phyloP scores from a whole-genome alignment of 2,329 filamentous ascomycete genomes.

The Fusarium sp. region DNA sequence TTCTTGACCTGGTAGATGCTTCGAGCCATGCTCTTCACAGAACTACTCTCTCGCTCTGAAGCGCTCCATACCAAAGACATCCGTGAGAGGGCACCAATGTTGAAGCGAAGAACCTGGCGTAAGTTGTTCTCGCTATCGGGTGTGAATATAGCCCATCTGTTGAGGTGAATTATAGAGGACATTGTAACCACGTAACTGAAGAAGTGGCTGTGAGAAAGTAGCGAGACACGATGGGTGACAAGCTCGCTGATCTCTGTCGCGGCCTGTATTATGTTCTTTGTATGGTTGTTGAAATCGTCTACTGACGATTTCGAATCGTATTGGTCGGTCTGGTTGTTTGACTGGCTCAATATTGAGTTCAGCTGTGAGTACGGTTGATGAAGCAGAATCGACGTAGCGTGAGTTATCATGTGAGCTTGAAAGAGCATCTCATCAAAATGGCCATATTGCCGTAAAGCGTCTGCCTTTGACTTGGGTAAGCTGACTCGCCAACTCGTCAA shows the following conservation, averaged over 20 bases:
- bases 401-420: constrained; percentile 84
- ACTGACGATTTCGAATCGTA: constrained; percentile 62
- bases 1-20: constrained; percentile 74
- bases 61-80: constrained; percentile 78
- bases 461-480: constrained; percentile 76
- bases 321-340: constrained; percentile 74
- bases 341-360: constrained; percentile 67
- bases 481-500: constrained; percentile 82
- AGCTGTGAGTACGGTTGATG: constrained; percentile 84
- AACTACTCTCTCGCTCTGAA: constrained; percentile 73
- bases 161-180: constrained; percentile 83
- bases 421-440: constrained; percentile 90
- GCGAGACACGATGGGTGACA: constrained; percentile 76
- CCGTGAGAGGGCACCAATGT: constrained; percentile 78
- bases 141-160: constrained; percentile 76
- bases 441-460: constrained; percentile 75
- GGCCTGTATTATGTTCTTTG: constrained; percentile 81
- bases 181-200: constrained; percentile 84
- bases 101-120: constrained; percentile 80
- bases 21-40: constrained; percentile 82
- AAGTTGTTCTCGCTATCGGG: constrained; percentile 71
- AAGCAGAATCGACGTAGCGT: constrained; percentile 75
- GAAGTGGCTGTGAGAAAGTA: constrained; percentile 82
- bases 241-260: constrained; percentile 81
- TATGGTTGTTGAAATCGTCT: constrained; percentile 72